Conservation (phyloP, 768 basidiomycete species). For the Austroboletus festivus region DNA sequence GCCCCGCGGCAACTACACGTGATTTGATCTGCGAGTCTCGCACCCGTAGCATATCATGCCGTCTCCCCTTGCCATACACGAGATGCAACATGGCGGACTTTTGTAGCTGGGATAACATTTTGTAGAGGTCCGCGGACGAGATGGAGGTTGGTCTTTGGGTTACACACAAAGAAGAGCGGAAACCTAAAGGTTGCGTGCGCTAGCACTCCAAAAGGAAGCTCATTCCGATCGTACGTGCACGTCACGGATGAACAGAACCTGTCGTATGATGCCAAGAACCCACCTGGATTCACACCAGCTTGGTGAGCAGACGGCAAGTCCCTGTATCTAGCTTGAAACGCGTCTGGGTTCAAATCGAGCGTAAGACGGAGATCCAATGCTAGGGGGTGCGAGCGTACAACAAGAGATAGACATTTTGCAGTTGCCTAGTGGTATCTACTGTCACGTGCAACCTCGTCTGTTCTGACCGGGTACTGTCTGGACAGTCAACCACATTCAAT, state of each 20-base stretch:
- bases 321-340: conserved; percentile 1
- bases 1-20: conserved; percentile 3
- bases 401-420: neutral
- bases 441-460: neutral
- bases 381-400: neutral
- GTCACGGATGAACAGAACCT: conserved; percentile 2
- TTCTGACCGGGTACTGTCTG: neutral
- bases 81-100: conserved; percentile 9
- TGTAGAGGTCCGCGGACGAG: conserved; percentile 21
- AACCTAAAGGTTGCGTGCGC: conserved; percentile 4
- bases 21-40: conserved; percentile 6
- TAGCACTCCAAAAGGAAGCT: conserved; percentile 14
- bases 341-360: neutral
- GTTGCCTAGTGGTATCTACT: neutral
- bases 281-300: conserved; percentile 10
- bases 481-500: conserved; percentile 16
- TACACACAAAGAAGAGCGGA: conserved; percentile 4
- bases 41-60: neutral
- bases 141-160: conserved; percentile 17
- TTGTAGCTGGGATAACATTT: conserved; percentile 8
- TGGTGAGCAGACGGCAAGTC: neutral
- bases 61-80: neutral
- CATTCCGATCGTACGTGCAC: conserved; percentile 5
- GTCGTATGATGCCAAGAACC: neutral
- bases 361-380: conserved; percentile 10